These are phyloP conservation scores for Oryza australiensis DNA, from an alignment of 176 grass and related monocot genomes.

Conservation along the genomic window DNA sequence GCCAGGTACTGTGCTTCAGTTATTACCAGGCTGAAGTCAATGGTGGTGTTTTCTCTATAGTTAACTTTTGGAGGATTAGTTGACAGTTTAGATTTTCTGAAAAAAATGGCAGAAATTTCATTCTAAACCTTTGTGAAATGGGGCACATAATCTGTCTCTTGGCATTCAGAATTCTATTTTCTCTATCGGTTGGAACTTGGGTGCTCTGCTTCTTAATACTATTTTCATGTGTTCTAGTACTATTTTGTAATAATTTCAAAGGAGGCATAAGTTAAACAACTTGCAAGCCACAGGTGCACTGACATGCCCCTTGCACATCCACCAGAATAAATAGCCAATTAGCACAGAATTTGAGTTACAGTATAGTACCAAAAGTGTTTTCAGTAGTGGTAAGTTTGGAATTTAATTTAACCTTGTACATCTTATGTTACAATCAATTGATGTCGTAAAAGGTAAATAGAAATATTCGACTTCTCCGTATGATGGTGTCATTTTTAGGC, in stretches of 20 bases:
- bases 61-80: not conserved
- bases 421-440: not conserved
- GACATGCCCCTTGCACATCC: not conserved
- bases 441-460: not conserved
- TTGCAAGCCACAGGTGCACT: not conserved
- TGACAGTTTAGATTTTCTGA: not conserved
- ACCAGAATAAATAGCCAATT: not conserved
- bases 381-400: not conserved
- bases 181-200: not conserved
- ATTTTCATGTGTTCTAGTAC: too few species aligned
- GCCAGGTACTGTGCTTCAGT: constrained; percentile 46
- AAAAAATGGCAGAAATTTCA: not conserved
- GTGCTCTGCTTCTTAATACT: not conserved
- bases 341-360: not conserved
- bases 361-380: not conserved
- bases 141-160: not conserved
- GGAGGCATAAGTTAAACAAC: not conserved
- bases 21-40: not conserved
- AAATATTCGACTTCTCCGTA: not conserved
- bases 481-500: too few species aligned
- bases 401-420: too few species aligned
- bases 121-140: not conserved
- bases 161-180: not conserved
- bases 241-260: not conserved
- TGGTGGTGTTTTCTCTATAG: not conserved